phyloP scores from a whole-genome alignment of 2,329 filamentous ascomycete genomes.

The Xylariaceae sp. region DNA sequence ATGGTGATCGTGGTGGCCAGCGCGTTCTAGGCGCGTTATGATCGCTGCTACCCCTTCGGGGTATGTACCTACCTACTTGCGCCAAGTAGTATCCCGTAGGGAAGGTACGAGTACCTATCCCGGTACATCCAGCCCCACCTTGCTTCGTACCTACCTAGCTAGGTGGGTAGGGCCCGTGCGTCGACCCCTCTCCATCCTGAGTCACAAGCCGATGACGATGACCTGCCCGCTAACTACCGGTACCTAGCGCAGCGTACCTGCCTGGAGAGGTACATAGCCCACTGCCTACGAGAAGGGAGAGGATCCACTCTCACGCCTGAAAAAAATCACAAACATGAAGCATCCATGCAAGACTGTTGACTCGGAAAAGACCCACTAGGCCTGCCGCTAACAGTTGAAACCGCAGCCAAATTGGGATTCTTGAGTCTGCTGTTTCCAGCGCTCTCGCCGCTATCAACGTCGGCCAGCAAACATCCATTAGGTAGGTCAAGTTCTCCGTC shows the following conservation, averaged over 20 bases:
- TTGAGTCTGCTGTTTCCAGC: constrained; percentile 27
- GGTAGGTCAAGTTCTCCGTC: no score
- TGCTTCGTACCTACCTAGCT: background rate
- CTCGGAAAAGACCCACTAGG: constrained; percentile 9
- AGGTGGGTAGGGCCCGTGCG: background rate
- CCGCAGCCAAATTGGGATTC: constrained; percentile 26
- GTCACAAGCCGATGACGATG: background rate
- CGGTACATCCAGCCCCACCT: no score
- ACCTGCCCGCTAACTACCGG: no score
- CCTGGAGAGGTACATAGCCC: background rate
- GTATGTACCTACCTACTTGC: no score
- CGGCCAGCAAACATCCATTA: constrained; percentile 24
- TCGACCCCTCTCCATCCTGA: background rate
- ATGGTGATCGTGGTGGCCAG: no score
- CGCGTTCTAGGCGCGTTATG: no score
- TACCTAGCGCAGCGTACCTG: no score
- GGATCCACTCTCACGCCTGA: background rate
- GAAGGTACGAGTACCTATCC: no score
- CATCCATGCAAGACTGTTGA: background rate
- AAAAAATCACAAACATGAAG: background rate
- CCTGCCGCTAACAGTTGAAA: constrained; percentile 26
- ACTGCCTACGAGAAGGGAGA: no score
- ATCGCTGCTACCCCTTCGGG: no score
- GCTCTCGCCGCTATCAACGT: constrained; percentile 5
- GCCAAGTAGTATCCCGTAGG: no score